Evolutionary conservation across 208 protist species (phyloP).

Genomic region (Crithidia fasciculata): DNA sequence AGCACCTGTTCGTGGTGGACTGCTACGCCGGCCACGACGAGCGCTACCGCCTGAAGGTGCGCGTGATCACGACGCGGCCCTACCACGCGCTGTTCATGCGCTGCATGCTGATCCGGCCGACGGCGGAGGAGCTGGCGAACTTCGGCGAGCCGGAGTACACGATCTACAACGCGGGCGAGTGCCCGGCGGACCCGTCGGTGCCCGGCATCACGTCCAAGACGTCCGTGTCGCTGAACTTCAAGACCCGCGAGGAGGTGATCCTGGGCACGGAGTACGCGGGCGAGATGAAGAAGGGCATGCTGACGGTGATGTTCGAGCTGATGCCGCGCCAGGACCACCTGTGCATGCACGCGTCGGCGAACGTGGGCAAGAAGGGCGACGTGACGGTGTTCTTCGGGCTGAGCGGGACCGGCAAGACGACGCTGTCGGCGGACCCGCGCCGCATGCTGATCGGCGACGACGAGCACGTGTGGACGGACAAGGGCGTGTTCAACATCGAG

Average conservation of each 20-base stretch:
- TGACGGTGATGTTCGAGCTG: conserved; percentile 96
- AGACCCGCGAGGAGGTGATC: conserved; percentile 92
- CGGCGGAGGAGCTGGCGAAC: conserved; percentile 82
- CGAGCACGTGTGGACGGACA: conserved; percentile 93
- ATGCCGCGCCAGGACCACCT: conserved; percentile 94
- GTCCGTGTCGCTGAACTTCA: conserved; percentile 87
- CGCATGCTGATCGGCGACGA: conserved; percentile 92
- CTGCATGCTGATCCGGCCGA: conserved; percentile 96
- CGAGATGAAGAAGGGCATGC: conserved; percentile 99
- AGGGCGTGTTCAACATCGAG: conserved; percentile 94
- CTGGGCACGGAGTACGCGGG: conserved; percentile 96
- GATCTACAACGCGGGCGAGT: conserved; percentile 96
- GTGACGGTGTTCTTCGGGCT: conserved; percentile 93
- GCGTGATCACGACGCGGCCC: conserved; percentile 90
- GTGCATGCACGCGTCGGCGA: conserved; percentile 93
- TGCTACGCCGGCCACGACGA: conserved; percentile 93
- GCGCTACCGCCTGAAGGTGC: conserved; percentile 93
- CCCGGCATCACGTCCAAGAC: conserved; percentile 83
- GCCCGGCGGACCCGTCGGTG: conserved; percentile 88
- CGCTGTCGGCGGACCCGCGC: conserved; percentile 89
- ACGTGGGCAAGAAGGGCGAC: conserved; percentile 84
- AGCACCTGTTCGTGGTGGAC: conserved; percentile 95
- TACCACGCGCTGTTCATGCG: conserved; percentile 98
- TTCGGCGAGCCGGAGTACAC: conserved; percentile 96
- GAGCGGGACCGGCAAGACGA: conserved; percentile 94